Base-by-base conservation (phyloP, 2,329 filamentous ascomycete species). In the Podosphaera fusca region DNA sequence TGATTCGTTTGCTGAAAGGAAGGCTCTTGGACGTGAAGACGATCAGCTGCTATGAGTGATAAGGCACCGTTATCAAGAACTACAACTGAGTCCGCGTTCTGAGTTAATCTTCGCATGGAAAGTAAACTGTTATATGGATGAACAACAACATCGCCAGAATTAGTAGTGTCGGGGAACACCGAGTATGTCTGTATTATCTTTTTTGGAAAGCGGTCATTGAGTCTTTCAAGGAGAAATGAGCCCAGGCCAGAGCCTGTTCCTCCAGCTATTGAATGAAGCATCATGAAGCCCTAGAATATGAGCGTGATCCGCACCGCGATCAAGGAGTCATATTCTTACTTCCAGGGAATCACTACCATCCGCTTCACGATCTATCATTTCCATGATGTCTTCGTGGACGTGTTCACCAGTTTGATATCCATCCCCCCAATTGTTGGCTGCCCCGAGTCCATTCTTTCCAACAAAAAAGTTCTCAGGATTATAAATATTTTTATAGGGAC, bases 151-250 rank as follows among this genome's bases (percentile, higher is more conserved):
- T 96, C 87, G 57, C 82, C 82, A 2, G 81, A 79, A 63, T 85
- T 87, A 59, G 87, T 87, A 0, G 86, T 94, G 69, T 96, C 92
- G 1, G 92, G 90, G 65, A 98, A 98, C 56, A 98, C 94, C 0
- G 90, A 96, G 71, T 98, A 98, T 47, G 92, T 96, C 72, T 98
- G 92, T 58, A 98, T 95, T 62, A 98, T 81, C 75, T 98, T 98
- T 73, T 98, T 98, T 40, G 94, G 92, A 64, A 96, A 98, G 55
- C 89, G 80, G 70, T 98, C 92, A 69, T 98, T 98, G 69, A 98
- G 81, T 61, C 88, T 79, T 71, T 98, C 94, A 21, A 98, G 80
- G 60, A 98, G 78, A 67, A 94, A 98, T 34, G 88, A 95, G 31
- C 92, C 92, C 51, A 98, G 72, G n/a, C 92, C 92, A 30, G 89